Conservation (phyloP, 2,329 filamentous ascomycete species). For the Penicillium sp. region DNA sequence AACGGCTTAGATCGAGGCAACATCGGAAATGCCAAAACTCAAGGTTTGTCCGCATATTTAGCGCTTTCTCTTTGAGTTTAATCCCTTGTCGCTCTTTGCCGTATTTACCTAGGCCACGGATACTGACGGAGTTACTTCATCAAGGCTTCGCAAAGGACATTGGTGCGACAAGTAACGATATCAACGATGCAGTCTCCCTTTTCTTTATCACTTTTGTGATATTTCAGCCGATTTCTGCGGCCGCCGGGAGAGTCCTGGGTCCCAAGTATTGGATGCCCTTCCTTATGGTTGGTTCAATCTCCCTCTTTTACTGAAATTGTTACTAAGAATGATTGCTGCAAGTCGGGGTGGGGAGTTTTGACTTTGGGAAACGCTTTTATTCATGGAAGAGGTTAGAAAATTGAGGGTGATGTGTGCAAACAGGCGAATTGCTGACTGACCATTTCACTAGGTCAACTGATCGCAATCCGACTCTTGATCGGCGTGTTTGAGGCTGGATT, state of each 20-base stretch:
- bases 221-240: not conserved
- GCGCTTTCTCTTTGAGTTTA: too few species aligned
- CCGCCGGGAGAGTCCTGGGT: not conserved
- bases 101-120: too few species aligned
- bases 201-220: not conserved
- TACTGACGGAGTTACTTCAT: too few species aligned
- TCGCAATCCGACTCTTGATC: not conserved
- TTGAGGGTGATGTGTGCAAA: too few species aligned
- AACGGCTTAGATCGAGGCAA: constrained; percentile 3
- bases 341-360: not conserved
- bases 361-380: not conserved
- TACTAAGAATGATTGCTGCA: too few species aligned
- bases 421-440: too few species aligned
- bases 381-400: not conserved
- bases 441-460: not conserved
- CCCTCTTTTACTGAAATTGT: too few species aligned
- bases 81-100: too few species aligned
- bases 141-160: not conserved
- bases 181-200: not conserved
- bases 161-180: not conserved
- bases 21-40: not conserved
- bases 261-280: not conserved
- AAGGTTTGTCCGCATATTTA: not conserved
- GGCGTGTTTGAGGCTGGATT: constrained; percentile 1
- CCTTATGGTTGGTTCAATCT: not conserved